Percentiles rank a stretch among this genome's conserved stretches.
Evolutionary conservation across 2,329 filamentous ascomycete species (phyloP).

Genomic region (Neofusicoccum parvum): DNA sequence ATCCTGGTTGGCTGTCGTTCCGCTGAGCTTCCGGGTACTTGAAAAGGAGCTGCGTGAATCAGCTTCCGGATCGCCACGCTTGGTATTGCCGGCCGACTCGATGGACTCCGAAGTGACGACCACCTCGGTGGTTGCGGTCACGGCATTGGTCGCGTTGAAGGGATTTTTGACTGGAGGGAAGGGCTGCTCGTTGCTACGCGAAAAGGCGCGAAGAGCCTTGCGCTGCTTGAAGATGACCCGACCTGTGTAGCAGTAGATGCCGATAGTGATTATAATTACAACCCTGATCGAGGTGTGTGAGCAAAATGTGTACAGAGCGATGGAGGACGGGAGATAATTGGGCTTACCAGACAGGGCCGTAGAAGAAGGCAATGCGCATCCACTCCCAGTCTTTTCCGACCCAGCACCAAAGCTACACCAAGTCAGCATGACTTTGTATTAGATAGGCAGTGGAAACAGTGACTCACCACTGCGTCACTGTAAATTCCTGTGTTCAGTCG

Average conservation of each 20-base stretch:
- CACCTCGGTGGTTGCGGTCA: conserved; percentile 61
- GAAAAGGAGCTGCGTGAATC: conserved; percentile 34
- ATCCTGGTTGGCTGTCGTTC: not conserved
- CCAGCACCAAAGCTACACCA: conserved; percentile 76
- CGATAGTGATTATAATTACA: conserved; percentile 61
- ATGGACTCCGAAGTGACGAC: conserved; percentile 50
- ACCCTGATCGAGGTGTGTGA: conserved; percentile 37
- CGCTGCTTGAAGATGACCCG: conserved; percentile 69
- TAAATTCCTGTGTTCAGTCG: conserved; percentile 61
- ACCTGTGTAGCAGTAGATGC: conserved; percentile 69
- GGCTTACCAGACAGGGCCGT: conserved; percentile 67
- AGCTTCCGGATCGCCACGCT: conserved; percentile 23
- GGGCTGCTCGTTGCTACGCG: conserved; percentile 21
- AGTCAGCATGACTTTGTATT: not conserved
- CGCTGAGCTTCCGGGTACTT: conserved; percentile 30
- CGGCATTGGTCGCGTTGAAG: conserved; percentile 51
- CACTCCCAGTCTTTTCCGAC: conserved; percentile 67
- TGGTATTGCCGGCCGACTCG: conserved; percentile 43
- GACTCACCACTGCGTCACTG: conserved; percentile 65
- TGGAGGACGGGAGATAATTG: not conserved
- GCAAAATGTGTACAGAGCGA: not conserved
- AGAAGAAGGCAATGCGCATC: conserved; percentile 74
- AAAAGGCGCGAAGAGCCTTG: conserved; percentile 48
- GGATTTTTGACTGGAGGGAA: conserved; percentile 44
- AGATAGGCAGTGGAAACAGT: not conserved